Percentiles rank a stretch among this genome's conserved stretches.
These are phyloP conservation scores for Rubia occidens DNA, from an alignment of 305 asterid genomes.

Conservation along the genomic window DNA sequence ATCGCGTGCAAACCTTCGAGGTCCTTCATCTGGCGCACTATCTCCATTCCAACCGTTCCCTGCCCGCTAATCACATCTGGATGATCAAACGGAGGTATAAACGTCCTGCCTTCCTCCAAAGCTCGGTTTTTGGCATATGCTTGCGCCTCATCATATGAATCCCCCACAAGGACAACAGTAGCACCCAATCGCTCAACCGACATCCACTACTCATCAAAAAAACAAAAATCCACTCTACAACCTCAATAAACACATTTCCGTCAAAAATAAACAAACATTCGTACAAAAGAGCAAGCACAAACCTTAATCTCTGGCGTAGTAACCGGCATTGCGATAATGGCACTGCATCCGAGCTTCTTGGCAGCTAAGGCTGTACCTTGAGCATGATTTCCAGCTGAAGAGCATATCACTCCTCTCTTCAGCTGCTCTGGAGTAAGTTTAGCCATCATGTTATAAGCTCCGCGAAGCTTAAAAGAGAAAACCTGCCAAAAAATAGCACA, in stretches of 20 bases:
- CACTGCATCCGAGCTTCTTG: conserved; percentile 59
- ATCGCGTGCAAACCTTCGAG: conserved; percentile 50
- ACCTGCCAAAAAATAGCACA: conserved; percentile 34
- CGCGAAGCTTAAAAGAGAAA: conserved; percentile 86
- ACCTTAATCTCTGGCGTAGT: conserved; percentile 93
- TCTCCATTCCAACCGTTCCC: conserved; percentile 96
- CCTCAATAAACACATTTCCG: neutral
- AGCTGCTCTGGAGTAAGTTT: conserved; percentile 68
- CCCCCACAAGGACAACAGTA: conserved; percentile 72
- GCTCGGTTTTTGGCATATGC: conserved; percentile 70
- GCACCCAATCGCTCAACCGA: conserved; percentile 85
- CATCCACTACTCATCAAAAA: conserved; percentile 50
- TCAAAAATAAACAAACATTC: neutral
- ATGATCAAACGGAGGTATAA: conserved; percentile 92
- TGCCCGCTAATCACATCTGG: conserved; percentile 83
- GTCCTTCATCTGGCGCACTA: conserved; percentile 52
- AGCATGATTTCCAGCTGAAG: conserved; percentile 96
- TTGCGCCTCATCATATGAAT: conserved; percentile 88
- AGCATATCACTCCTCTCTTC: conserved; percentile 73
- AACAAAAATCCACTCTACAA: neutral
- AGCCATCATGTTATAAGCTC: conserved; percentile 97
- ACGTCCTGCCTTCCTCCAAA: conserved; percentile 60
- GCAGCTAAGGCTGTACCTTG: conserved; percentile 93
- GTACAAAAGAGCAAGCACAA: conserved; percentile 15
- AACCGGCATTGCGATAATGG: conserved; percentile 83